Evolutionary conservation across 306 rosid genomes (phyloP).

Genomic region (Macrotyloma uniflorum): DNA sequence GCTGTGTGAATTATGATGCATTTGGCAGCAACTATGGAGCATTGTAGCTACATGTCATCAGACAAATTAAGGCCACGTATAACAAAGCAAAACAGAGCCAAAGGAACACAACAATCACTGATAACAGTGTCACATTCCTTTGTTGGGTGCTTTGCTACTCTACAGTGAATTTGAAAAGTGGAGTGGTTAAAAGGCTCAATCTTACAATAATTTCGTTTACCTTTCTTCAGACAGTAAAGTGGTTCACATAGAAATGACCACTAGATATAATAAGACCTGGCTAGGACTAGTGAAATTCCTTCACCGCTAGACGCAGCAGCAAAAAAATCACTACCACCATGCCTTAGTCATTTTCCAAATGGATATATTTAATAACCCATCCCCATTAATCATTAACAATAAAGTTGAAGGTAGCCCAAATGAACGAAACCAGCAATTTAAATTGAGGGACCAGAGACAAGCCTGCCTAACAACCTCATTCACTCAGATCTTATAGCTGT

Average conservation of each 20-base stretch:
- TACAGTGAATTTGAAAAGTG: slow-evolving; percentile 21
- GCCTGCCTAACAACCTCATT: slow-evolving; percentile 38
- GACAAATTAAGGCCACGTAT: background rate
- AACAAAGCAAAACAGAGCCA: background rate
- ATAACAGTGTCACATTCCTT: slow-evolving; percentile 1
- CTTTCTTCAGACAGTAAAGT: slow-evolving; percentile 31
- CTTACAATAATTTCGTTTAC: slow-evolving; percentile 28
- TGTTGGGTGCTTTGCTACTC: slow-evolving; percentile 24
- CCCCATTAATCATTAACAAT: slow-evolving; percentile 30
- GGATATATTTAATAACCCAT: slow-evolving; percentile 15
- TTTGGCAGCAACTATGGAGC: slow-evolving; percentile 12
- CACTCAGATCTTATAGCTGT: slow-evolving; percentile 32
- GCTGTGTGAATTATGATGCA: background rate
- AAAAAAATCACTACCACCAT: slow-evolving; percentile 3
- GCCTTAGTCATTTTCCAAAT: slow-evolving; percentile 29
- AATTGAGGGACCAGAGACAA: slow-evolving; percentile 43
- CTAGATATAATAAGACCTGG: background rate
- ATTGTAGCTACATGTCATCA: background rate
- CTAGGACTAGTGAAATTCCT: background rate
- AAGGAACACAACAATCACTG: background rate
- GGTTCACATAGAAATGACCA: slow-evolving; percentile 33
- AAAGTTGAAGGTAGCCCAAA: slow-evolving; percentile 5
- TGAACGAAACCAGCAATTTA: slow-evolving; percentile 17
- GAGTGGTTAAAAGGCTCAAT: slow-evolving; percentile 20
- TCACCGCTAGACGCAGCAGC: background rate